Conservation (phyloP, 495 filamentous ascomycete genomes). For the Talaromyces nanjingensis region DNA sequence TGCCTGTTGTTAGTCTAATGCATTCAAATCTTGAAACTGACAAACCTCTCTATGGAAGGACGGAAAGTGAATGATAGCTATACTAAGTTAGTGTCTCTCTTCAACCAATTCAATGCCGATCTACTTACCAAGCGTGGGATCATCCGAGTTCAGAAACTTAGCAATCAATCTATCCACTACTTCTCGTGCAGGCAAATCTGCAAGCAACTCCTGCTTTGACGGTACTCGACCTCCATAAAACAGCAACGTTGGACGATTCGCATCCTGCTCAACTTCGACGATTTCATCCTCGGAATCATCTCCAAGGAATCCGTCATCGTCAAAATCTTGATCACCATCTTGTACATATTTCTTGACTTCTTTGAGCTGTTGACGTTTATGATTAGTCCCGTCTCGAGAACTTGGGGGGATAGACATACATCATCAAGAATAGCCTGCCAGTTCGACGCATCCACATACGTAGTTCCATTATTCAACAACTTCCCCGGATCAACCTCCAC, state of each 20-base stretch:
- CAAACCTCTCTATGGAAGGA: constrained; percentile 31
- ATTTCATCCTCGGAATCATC: constrained; percentile 20
- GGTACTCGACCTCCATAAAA: constrained; percentile 26
- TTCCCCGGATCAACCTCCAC: constrained; percentile 53
- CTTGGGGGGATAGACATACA: constrained; percentile 23
- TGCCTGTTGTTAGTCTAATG: constrained; percentile 1
- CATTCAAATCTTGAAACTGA: not conserved
- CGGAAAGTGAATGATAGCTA: constrained; percentile 37
- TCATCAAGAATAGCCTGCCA: constrained; percentile 48
- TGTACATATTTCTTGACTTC: constrained; percentile 24
- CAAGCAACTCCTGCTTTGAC: constrained; percentile 31
- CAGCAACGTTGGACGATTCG: constrained; percentile 31
- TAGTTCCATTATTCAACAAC: constrained; percentile 53
- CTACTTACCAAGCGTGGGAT: constrained; percentile 31
- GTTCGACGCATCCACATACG: constrained; percentile 42
- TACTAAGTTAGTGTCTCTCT: not conserved
- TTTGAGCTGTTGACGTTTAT: constrained; percentile 26
- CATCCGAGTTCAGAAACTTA: constrained; percentile 36
- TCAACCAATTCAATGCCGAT: not conserved
- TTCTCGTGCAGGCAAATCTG: constrained; percentile 32
- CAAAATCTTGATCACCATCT: constrained; percentile 4
- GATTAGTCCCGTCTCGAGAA: constrained; percentile 6
- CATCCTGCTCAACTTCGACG: constrained; percentile 15
- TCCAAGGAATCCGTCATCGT: constrained; percentile 14
- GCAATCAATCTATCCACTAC: constrained; percentile 39